phyloP scores from a whole-genome alignment of 257 asterid species.

The Buddleja alternifolia region DNA sequence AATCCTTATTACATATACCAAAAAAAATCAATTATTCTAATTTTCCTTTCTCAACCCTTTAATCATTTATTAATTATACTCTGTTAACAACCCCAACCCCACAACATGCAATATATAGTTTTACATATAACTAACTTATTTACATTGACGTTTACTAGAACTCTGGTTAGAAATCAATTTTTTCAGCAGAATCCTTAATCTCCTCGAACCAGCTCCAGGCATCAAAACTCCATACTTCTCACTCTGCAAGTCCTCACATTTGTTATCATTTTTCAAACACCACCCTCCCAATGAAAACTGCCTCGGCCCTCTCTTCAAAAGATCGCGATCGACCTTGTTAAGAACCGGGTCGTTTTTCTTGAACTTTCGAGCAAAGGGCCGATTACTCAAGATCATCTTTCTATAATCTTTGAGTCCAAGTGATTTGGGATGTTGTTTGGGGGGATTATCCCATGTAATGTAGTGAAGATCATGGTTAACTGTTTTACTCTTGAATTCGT shows the following conservation, averaged over 20 bases:
- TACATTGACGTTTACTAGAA: slow-evolving; percentile 51
- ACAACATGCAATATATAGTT: too few species aligned
- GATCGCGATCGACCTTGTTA: slow-evolving; percentile 69
- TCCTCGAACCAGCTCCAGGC: slow-evolving; percentile 77
- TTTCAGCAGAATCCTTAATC: slow-evolving; percentile 51
- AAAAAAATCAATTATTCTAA: too few species aligned
- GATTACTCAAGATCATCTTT: slow-evolving; percentile 64
- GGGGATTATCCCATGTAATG: slow-evolving; percentile 88
- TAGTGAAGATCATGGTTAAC: slow-evolving; percentile 84
- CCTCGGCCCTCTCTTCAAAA: slow-evolving; percentile 52
- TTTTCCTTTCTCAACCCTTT: too few species aligned
- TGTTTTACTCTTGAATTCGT: slow-evolving; percentile 61
- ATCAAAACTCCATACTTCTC: slow-evolving; percentile 69
- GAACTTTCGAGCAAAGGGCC: slow-evolving; percentile 87
- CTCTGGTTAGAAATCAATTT: slow-evolving; percentile 51
- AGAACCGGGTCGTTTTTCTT: slow-evolving; percentile 70
- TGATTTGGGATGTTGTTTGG: slow-evolving; percentile 78
- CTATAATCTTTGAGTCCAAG: slow-evolving; percentile 76
- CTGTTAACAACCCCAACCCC: too few species aligned
- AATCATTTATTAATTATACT: too few species aligned
- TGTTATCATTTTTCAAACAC: slow-evolving; percentile 46
- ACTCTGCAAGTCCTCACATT: slow-evolving; percentile 49
- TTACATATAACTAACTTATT: slow-evolving; percentile 27
- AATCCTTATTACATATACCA: too few species aligned
- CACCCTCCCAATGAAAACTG: slow-evolving; percentile 77